Base-by-base conservation (phyloP, 129 eudicot species). In the Flaveria brownii region DNA sequence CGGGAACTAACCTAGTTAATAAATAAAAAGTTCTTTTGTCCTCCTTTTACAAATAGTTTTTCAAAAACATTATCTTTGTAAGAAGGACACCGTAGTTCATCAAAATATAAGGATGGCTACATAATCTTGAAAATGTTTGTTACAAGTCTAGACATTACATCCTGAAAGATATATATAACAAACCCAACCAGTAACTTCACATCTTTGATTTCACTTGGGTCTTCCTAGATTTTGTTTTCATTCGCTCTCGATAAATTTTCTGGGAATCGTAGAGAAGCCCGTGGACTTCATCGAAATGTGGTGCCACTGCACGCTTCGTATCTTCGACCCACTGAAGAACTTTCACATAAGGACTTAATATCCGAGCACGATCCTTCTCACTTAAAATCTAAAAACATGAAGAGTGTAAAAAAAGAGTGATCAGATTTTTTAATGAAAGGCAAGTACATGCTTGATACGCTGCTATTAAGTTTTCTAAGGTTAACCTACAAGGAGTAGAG, bases 271-370 rank as follows among this genome's bases (percentile, higher is more conserved):
- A 81, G 28, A 89, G 76, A 50, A 80, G 6, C 13, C 23, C 66
- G 74, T 92, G 91, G 17, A 89, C 74, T 36, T 89, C 96, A 69
- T 92, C 91, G 63, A 92, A 92, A 81, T 92, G 82, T 56, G 96
- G 96, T 23, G 78, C 59, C 15, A 86, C 84, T 13, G 92, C 92
- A 28, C 65, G 52, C 87, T 72, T 92, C 41, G 86, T 81, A 62
- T 86, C 91, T 65, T 92, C 92, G n/a, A 92, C 72, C 97, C 92
- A 92, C 83, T 84, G 80, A 86, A 79, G 54, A 67, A 89, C 82
- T 81, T 80, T 92, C 86, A 87, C 83, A 81, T 87, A 82, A 43
- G 96, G 97, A 57, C 91, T 73, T 68, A 91, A 70, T 68, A 91
- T 83, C 65, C 86, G 80, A 14, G 75, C 75, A 10, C 77, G 83